Base-by-base conservation (phyloP, 192 early-diverging fungal genomes). In the Gaertneriomyces semiglobifer region DNA sequence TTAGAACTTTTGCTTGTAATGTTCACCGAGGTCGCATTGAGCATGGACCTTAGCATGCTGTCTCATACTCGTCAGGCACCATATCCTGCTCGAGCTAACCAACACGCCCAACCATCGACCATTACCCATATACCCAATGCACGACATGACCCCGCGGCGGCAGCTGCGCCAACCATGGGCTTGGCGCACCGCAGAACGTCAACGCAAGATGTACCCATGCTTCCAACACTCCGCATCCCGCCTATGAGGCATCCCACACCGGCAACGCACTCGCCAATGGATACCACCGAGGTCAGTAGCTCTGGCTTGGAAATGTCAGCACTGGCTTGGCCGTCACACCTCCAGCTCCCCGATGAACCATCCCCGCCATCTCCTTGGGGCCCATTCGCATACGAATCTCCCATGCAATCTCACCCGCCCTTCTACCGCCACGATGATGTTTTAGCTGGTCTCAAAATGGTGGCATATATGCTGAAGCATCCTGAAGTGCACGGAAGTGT, bases 401-500 rank as follows among this genome's bases (percentile, higher is more conserved):
- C 39, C 44, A 12, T 12, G 53, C 3, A 51, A 65, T 19, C 51
- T 54, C 20, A 57, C 64, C 3, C 86, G 93, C 39, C 74, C 92
- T 39, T 80, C 92, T 46, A 85, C 25, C 25, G 25, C 25, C 25
- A 33, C 2, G 25, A 33, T 33, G 25, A 33, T 33, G 25, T 33
- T 33, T 33, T 33, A 33, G 25, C 25, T 33, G 25, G 25, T 33
- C 78, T 91, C 60, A 93, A 94, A 75, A 78, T 97, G 11, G 80
- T 94, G 9, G 92, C 91, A 40, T 93, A 93, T 63, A 84, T 97
- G 8, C 90, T 87, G 56, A 97, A 97, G 73, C 94, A 93, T 72
- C 88, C 90, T 20, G 81, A 88, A 6, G 80, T 93, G 60, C 87
- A 33, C 25, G 25, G 25, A 33, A 33, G 25, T 33, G 25, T 33